Evolutionary conservation across 106 monocot genomes (phyloP).

Genomic region (Dendrobium officinale): DNA sequence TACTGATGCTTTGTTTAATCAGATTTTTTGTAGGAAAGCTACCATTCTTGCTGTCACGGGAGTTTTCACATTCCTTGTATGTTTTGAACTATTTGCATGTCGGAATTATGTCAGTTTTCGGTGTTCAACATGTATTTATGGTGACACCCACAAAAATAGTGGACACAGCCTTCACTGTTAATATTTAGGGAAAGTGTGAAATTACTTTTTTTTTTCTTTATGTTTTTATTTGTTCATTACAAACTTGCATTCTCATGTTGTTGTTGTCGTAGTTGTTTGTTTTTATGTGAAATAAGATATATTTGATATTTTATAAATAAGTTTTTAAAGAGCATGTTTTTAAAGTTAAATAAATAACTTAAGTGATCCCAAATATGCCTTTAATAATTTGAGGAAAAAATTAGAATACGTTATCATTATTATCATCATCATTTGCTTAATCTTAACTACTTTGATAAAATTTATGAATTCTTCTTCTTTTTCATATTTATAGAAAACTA

Average conservation of each 20-base stretch:
- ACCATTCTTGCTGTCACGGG: constrained; percentile 50
- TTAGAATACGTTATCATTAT: neutral
- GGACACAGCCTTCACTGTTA: neutral
- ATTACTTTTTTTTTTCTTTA: too few relatives aligned
- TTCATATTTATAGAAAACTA: neutral
- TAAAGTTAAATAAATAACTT: too few relatives aligned
- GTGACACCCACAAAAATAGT: neutral
- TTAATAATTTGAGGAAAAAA: neutral
- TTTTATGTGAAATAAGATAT: too few relatives aligned
- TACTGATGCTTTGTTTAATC: constrained; percentile 10
- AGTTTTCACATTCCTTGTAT: constrained; percentile 73
- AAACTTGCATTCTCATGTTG: too few relatives aligned
- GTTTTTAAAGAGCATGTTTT: too few relatives aligned
- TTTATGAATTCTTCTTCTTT: neutral
- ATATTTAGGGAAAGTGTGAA: neutral
- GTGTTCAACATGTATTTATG: neutral
- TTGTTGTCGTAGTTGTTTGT: too few relatives aligned
- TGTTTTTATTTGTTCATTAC: too few relatives aligned
- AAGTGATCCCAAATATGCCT: too few relatives aligned
- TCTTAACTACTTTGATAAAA: neutral
- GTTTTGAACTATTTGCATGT: neutral
- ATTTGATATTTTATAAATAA: too few relatives aligned
- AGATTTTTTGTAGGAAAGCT: constrained; percentile 85
- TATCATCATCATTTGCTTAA: neutral
- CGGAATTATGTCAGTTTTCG: neutral